phyloP scores from a whole-genome alignment of 2,329 filamentous ascomycete genomes.

The Fusarium neocosmosporiellum region DNA sequence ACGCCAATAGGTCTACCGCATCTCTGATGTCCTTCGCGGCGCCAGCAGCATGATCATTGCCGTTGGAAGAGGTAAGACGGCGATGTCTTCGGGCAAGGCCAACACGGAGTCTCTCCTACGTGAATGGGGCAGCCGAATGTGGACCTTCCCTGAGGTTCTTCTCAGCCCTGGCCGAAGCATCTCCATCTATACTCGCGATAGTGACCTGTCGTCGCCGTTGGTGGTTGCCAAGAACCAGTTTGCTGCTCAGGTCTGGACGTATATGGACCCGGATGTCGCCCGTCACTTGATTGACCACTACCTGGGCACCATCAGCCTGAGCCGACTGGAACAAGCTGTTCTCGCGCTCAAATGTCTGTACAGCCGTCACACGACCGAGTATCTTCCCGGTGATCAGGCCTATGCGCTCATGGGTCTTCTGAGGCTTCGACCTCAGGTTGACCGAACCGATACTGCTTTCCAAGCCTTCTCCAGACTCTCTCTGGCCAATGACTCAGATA shows the following conservation, averaged over 20 bases:
- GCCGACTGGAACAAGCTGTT: constrained; percentile 48
- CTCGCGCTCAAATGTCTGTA: constrained; percentile 47
- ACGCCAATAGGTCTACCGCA: constrained; percentile 37
- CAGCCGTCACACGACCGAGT: constrained; percentile 37
- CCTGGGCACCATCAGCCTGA: constrained; percentile 45
- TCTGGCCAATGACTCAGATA: constrained; percentile 50
- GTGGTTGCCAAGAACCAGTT: constrained; percentile 49
- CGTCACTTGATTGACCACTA: constrained; percentile 51
- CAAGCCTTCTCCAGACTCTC: constrained; percentile 52
- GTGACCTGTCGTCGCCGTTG: constrained; percentile 27
- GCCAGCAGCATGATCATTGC: constrained; percentile 41
- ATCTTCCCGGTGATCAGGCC: constrained; percentile 46
- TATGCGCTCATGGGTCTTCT: constrained; percentile 54
- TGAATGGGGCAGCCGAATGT: constrained; percentile 45
- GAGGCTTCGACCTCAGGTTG: constrained; percentile 46
- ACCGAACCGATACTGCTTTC: constrained; percentile 48
- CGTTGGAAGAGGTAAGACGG: constrained; percentile 33
- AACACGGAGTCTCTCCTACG: constrained; percentile 39
- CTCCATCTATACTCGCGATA: constrained; percentile 41
- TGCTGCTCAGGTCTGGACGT: constrained; percentile 45
- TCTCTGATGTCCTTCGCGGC: constrained; percentile 43
- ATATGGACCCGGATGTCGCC: constrained; percentile 41
- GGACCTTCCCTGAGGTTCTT: constrained; percentile 44
- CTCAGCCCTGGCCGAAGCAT: constrained; percentile 40
- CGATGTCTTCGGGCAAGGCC: constrained; percentile 18